Conservation (phyloP, 306 rosid species). For the Acacia crassicarpa region DNA sequence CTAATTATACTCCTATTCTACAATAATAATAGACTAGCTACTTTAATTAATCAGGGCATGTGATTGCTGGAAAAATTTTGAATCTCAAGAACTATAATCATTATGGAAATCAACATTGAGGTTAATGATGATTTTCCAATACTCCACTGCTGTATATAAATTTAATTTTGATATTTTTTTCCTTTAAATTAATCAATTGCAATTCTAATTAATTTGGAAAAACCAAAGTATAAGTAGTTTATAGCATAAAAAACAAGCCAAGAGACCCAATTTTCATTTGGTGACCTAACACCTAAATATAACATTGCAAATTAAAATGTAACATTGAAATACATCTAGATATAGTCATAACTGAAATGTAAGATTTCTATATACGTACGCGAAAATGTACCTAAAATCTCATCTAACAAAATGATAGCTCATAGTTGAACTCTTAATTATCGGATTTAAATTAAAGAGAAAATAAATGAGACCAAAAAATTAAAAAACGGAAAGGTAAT, state of each 20-base stretch:
- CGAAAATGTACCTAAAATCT: neutral
- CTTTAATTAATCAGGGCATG: constrained; percentile 28
- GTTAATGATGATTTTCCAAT: neutral
- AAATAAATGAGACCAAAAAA: neutral
- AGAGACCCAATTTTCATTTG: neutral
- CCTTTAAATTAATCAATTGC: neutral
- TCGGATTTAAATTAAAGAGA: neutral
- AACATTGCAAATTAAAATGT: neutral
- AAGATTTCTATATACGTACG: neutral
- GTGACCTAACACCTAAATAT: neutral
- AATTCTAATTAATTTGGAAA: neutral
- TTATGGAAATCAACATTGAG: neutral
- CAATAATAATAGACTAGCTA: constrained; percentile 21
- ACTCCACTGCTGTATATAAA: neutral
- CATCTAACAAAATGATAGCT: neutral
- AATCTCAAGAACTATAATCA: neutral
- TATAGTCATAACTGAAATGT: neutral
- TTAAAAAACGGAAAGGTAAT: constrained; percentile 1
- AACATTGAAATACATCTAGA: neutral
- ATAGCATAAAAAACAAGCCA: neutral
- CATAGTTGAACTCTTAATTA: neutral
- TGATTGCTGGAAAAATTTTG: neutral
- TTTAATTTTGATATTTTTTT: neutral
- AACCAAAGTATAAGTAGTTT: neutral
- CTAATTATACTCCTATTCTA: constrained; percentile 18